Conservation (phyloP, 176 grass and related monocot genomes). For the Triticum timopheevii region DNA sequence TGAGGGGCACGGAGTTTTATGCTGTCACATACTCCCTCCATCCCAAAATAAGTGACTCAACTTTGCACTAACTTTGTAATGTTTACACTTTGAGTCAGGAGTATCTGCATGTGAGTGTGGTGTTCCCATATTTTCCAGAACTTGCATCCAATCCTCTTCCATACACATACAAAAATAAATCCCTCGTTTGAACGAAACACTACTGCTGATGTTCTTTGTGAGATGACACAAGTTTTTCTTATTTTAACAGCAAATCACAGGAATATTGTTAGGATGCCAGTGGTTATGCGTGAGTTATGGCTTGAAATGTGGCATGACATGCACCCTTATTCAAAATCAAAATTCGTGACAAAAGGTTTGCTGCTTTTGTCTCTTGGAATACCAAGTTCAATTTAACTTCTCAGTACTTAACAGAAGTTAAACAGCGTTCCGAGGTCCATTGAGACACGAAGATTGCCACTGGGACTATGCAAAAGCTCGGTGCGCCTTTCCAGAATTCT, state of each 20-base stretch:
- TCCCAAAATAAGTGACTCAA: too few species aligned
- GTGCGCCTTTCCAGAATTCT: slow-evolving; percentile 87
- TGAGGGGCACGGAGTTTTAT: slow-evolving; percentile 12
- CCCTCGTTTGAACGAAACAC: background rate
- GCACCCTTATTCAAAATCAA: slow-evolving; percentile 81
- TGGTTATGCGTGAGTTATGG: slow-evolving; percentile 96
- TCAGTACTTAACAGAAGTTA: slow-evolving; percentile 21
- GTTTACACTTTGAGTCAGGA: background rate
- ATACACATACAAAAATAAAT: background rate
- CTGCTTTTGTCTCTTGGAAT: slow-evolving; percentile 20
- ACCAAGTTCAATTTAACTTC: background rate
- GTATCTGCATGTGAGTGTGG: background rate
- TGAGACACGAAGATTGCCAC: slow-evolving; percentile 84
- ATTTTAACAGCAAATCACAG: slow-evolving; percentile 72
- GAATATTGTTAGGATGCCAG: slow-evolving; percentile 85
- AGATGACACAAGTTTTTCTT: slow-evolving; percentile 24
- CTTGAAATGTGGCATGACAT: slow-evolving; percentile 99
- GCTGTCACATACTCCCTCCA: background rate
- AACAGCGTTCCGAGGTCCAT: slow-evolving; percentile 70
- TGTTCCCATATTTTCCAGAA: background rate
- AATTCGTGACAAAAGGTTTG: slow-evolving; percentile 92
- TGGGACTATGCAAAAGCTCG: slow-evolving; percentile 98
- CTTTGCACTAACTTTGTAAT: background rate
- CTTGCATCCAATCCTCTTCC: background rate
- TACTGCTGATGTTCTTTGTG: background rate